Evolutionary conservation across 2,329 filamentous ascomycete species (phyloP).

Genomic region (Pseudocercospora crystallina): DNA sequence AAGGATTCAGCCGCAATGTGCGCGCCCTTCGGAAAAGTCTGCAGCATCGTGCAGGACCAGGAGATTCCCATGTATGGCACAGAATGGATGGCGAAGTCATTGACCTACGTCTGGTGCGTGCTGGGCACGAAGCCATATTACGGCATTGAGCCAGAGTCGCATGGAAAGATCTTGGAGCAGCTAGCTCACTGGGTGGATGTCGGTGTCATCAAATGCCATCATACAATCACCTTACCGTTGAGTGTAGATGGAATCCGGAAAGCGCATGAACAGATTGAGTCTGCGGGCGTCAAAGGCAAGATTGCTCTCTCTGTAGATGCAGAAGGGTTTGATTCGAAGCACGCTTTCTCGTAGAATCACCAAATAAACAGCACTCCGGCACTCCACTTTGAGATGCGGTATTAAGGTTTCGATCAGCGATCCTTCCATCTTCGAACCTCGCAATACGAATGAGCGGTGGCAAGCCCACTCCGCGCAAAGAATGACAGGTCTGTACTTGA

Average conservation of each 20-base stretch:
- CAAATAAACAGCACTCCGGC: too few species aligned
- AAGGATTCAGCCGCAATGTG: slow-evolving; percentile 39
- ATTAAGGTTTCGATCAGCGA: too few species aligned
- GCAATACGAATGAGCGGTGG: too few species aligned
- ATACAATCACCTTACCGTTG: slow-evolving; percentile 38
- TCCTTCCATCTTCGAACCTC: too few species aligned
- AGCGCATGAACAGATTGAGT: slow-evolving; percentile 42
- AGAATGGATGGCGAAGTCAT: slow-evolving; percentile 5
- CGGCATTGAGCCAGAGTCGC: background rate
- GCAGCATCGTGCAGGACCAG: slow-evolving; percentile 47
- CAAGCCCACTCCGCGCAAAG: too few species aligned
- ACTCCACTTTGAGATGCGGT: too few species aligned
- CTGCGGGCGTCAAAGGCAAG: slow-evolving; percentile 41
- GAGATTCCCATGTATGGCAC: slow-evolving; percentile 33
- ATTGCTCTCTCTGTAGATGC: slow-evolving; percentile 37
- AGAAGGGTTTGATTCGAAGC: too few species aligned
- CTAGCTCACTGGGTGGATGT: slow-evolving; percentile 38
- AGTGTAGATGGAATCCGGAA: slow-evolving; percentile 41
- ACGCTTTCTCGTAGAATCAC: too few species aligned
- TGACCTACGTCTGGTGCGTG: slow-evolving; percentile 1
- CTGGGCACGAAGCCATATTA: slow-evolving; percentile 1
- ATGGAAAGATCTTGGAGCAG: slow-evolving; percentile 16
- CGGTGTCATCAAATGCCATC: slow-evolving; percentile 41
- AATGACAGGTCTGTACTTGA: too few species aligned
- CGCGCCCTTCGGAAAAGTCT: slow-evolving; percentile 47